Conservation (phyloP, 441 rosid genomes). For the Lagerstroemia fauriei region DNA sequence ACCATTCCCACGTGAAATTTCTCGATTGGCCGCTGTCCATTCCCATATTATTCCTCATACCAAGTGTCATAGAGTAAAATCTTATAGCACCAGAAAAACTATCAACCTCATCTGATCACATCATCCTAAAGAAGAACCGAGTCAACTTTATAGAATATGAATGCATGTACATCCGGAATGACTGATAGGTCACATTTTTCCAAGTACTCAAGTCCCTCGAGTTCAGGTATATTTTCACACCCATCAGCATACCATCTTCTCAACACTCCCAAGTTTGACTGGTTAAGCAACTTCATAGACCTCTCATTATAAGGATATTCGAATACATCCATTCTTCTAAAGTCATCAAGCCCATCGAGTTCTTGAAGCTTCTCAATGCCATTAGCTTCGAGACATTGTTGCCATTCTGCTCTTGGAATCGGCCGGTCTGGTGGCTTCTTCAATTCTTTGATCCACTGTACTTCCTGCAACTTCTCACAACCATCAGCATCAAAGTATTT, state of each 20-base stretch:
- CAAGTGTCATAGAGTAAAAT: too few relatives aligned
- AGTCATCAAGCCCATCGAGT: neutral
- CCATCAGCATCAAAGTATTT: neutral
- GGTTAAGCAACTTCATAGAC: neutral
- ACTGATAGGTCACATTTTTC: neutral
- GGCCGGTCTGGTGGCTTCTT: neutral
- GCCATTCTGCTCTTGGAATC: neutral
- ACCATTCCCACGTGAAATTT: too few relatives aligned
- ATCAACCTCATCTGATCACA: too few relatives aligned
- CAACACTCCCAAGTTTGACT: neutral
- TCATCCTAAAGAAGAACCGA: too few relatives aligned
- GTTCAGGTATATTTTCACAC: neutral
- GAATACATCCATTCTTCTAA: neutral
- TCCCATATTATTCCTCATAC: too few relatives aligned
- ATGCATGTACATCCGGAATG: neutral
- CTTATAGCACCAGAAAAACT: too few relatives aligned
- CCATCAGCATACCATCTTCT: neutral
- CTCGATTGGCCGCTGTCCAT: too few relatives aligned
- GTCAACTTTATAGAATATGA: neutral
- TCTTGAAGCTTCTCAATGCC: neutral
- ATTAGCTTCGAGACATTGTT: neutral
- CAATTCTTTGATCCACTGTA: neutral
- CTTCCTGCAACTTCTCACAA: neutral
- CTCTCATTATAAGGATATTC: rapidly evolving
- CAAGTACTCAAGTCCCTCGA: neutral